These are phyloP conservation scores for Cystobasidiaceae sp. DNA, from an alignment of 1,284 basidiomycete species.

Conservation along the genomic window DNA sequence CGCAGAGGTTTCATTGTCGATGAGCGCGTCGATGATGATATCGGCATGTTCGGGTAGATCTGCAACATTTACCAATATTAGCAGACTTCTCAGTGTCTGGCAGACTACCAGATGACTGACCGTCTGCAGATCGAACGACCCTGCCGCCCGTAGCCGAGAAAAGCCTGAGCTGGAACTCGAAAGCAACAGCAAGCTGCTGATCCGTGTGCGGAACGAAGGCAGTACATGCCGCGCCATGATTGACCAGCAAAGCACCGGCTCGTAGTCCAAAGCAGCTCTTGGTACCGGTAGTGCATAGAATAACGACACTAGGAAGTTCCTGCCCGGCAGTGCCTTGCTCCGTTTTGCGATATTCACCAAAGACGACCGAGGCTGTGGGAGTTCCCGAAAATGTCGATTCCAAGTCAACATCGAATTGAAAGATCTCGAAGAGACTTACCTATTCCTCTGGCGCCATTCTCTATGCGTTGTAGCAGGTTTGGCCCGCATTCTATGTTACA, in stretches of 20 bases:
- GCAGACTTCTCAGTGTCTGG: background rate
- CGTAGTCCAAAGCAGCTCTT: conserved; percentile 22
- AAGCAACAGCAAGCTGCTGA: conserved; percentile 5
- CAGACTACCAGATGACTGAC: background rate
- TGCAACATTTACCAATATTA: background rate
- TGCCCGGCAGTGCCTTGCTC: background rate
- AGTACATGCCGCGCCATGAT: conserved; percentile 24
- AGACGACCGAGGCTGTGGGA: conserved; percentile 22
- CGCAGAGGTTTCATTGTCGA: conserved; percentile 27
- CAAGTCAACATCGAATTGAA: background rate
- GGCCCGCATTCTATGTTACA: conserved; percentile 40
- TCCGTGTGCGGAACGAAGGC: conserved; percentile 31
- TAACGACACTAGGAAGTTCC: conserved; percentile 8
- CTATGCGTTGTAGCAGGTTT: conserved; percentile 34
- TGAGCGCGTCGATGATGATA: conserved; percentile 31
- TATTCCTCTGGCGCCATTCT: conserved; percentile 35
- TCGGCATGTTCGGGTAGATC: conserved; percentile 29
- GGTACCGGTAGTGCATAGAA: conserved; percentile 17
- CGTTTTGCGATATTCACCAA: conserved; percentile 5
- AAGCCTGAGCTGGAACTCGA: conserved; percentile 30
- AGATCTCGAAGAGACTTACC: background rate
- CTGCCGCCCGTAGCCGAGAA: conserved; percentile 30
- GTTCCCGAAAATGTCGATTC: no score
- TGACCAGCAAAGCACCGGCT: conserved; percentile 31
- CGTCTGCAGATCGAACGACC: conserved; percentile 18